These are phyloP conservation scores for Cryptosporidium tyzzeri DNA, from an alignment of 169 alveolate species.

Conservation along the genomic window DNA sequence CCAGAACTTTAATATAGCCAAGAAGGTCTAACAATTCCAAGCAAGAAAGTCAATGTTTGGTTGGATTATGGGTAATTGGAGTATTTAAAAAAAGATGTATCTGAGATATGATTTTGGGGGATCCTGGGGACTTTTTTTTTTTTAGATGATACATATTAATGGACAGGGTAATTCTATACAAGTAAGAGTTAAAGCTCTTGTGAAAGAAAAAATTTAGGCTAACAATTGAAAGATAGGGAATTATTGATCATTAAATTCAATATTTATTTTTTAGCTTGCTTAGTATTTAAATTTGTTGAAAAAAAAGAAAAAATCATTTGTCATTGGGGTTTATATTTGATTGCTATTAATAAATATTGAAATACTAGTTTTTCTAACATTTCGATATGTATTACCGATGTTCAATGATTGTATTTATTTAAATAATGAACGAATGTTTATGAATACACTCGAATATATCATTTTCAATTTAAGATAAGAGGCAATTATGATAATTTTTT, in stretches of 20 bases:
- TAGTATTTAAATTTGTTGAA: neutral
- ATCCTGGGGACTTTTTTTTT: slow-evolving; percentile 7
- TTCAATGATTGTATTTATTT: no score
- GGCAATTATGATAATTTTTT: no score
- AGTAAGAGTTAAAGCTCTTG: neutral
- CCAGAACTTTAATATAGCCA: neutral
- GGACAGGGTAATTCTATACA: neutral
- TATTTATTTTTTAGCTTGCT: neutral
- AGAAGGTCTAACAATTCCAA: neutral
- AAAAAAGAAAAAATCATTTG: neutral
- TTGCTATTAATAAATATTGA: no score
- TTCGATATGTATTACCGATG: no score
- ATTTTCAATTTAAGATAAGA: no score
- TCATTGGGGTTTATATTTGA: neutral
- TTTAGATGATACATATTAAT: neutral
- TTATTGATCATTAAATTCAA: neutral
- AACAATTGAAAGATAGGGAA: neutral
- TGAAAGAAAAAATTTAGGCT: neutral
- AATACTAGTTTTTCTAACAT: no score
- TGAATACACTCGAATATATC: no score
- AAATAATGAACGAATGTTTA: no score
- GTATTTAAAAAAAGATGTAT: neutral
- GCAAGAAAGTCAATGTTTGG: neutral
- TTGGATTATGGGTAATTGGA: neutral
- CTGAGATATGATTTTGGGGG: neutral